Evolutionary conservation across 805 yeast species (phyloP).

Genomic region (Hanseniaspora jakobsenii): DNA sequence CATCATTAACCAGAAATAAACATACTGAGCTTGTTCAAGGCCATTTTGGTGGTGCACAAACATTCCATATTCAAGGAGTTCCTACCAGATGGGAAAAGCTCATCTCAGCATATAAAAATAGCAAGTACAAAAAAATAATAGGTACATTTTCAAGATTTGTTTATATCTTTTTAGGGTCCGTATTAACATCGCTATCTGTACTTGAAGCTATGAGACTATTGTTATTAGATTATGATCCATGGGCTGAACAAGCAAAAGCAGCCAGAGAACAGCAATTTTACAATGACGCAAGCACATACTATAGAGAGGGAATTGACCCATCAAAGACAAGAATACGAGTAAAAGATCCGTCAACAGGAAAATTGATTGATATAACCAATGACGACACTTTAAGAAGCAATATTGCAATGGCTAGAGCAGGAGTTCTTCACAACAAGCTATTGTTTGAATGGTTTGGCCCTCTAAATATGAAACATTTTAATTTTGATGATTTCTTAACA

Average conservation of each 20-base stretch:
- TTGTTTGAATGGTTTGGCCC: constrained; percentile 52
- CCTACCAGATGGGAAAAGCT: constrained; percentile 8
- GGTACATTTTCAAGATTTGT: constrained; percentile 1
- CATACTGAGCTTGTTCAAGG: constrained; percentile 16
- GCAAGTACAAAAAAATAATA: constrained; percentile 1
- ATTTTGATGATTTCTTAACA: constrained; percentile 30
- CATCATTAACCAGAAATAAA: constrained; percentile 2
- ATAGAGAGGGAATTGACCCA: constrained; percentile 29
- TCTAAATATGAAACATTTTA: constrained; percentile 41
- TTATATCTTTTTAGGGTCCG: constrained; percentile 34
- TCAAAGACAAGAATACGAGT: constrained; percentile 24
- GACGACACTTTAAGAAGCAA: constrained; percentile 27
- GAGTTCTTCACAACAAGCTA: constrained; percentile 35
- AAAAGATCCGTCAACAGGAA: constrained; percentile 26
- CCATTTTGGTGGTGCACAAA: constrained; percentile 20
- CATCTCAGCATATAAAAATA: not conserved
- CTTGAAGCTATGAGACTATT: constrained; percentile 43
- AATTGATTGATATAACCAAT: constrained; percentile 21
- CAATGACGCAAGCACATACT: constrained; percentile 27
- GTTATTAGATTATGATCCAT: constrained; percentile 45
- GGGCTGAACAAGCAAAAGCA: constrained; percentile 53
- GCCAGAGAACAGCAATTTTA: constrained; percentile 36
- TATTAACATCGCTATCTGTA: constrained; percentile 41
- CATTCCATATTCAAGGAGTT: constrained; percentile 18
- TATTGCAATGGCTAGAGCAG: constrained; percentile 34